A percentile compares a stretch with the other conserved stretches of the same genome.
These are phyloP conservation scores for Obba rivulosa DNA, from an alignment of 768 basidiomycete genomes.

Conservation along the genomic window DNA sequence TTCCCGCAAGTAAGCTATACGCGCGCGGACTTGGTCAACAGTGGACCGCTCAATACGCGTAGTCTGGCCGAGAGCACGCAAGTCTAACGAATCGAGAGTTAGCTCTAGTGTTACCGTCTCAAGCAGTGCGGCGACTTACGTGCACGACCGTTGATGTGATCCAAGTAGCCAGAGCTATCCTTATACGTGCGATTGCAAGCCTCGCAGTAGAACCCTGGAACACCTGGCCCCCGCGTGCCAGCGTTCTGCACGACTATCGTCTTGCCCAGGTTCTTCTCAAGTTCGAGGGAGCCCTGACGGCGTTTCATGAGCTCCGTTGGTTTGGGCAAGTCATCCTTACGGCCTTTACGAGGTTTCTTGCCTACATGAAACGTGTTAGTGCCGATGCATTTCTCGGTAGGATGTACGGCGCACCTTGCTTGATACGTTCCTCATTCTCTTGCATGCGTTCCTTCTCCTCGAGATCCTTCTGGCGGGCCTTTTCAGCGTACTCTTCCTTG, in stretches of 20 bases:
- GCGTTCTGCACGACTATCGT: conserved; percentile 90
- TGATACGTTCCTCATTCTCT: conserved; percentile 78
- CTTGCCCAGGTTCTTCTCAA: conserved; percentile 94
- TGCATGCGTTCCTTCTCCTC: conserved; percentile 81
- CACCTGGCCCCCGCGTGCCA: conserved; percentile 78
- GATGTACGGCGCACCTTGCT: conserved; percentile 54
- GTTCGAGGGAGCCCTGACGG: conserved; percentile 76
- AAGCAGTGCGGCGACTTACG: conserved; percentile 52
- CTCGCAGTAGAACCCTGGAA: conserved; percentile 94
- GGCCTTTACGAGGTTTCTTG: conserved; percentile 70
- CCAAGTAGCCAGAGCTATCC: conserved; percentile 89
- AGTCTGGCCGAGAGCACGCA: conserved; percentile 91
- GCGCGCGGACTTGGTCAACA: conserved; percentile 84
- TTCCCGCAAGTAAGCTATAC: conserved; percentile 84
- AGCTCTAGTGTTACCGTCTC: conserved; percentile 4
- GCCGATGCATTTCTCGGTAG: not conserved
- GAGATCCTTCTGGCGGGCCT: conserved; percentile 73
- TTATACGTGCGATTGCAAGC: conserved; percentile 88
- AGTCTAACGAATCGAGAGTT: conserved; percentile 48
- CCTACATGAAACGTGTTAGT: conserved; percentile 38
- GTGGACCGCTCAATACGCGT: conserved; percentile 89
- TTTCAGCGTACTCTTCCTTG: conserved; percentile 85
- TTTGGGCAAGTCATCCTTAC: conserved; percentile 79
- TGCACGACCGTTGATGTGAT: conserved; percentile 91
- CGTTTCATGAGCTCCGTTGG: conserved; percentile 92